A percentile compares a stretch with the other conserved stretches of the same genome.
Conservation (phyloP, 345 rosid species). For the Garcia nutans region DNA sequence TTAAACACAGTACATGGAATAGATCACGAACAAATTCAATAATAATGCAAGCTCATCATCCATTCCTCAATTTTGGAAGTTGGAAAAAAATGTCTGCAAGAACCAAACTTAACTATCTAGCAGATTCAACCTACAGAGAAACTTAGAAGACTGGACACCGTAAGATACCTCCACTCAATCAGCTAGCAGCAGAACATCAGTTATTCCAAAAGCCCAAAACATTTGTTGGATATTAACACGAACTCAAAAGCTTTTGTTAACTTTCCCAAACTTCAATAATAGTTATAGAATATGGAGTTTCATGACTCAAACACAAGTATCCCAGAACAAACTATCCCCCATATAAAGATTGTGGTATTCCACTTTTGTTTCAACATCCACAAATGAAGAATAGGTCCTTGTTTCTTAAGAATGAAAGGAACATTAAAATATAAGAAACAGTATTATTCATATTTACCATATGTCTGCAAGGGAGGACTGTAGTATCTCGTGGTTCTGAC, state of each 20-base stretch:
- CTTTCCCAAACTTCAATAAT: background rate
- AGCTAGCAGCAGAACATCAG: background rate
- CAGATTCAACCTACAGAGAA: background rate
- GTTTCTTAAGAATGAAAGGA: background rate
- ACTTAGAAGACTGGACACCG: background rate
- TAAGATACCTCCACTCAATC: background rate
- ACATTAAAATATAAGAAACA: background rate
- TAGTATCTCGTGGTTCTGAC: slow-evolving; percentile 86
- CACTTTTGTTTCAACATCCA: background rate
- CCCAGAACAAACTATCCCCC: background rate
- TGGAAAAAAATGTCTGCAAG: background rate
- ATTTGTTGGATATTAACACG: too few relatives aligned
- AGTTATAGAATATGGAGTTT: background rate
- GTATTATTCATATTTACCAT: slow-evolving; percentile 51
- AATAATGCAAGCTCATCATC: background rate
- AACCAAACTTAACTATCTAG: background rate
- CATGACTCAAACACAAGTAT: slow-evolving; percentile 1
- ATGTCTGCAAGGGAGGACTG: slow-evolving; percentile 96
- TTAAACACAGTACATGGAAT: too few relatives aligned
- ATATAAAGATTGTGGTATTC: too few relatives aligned
- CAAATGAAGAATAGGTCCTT: background rate
- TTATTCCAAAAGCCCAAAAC: background rate
- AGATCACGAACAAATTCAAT: background rate
- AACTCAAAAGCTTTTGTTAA: background rate
- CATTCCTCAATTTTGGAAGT: background rate